Percentiles rank a stretch among this genome's conserved stretches.
phyloP scores from a whole-genome alignment of 129 eudicot species.

The Oenanthe sinensis region DNA sequence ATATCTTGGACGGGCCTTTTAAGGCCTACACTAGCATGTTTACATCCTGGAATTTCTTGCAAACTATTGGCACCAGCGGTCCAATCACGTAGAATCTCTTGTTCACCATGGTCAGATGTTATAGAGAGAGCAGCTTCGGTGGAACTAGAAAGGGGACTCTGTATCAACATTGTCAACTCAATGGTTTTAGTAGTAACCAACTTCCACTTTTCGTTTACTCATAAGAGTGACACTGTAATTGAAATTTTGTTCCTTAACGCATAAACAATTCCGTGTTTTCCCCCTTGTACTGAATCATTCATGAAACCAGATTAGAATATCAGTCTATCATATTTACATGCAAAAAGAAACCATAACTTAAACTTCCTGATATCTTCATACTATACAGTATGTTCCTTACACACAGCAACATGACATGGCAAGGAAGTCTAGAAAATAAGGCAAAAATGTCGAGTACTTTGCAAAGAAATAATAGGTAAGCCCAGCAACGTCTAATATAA shows the following conservation, averaged over 20 bases:
- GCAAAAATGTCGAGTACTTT: not conserved
- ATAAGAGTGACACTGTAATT: not conserved
- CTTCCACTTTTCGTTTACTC: not conserved
- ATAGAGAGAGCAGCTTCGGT: conserved; percentile 24
- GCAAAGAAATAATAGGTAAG: not conserved
- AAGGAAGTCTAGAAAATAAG: not conserved
- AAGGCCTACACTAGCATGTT: not conserved
- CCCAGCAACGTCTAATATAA: too few relatives aligned
- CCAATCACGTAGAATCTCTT: conserved; percentile 25
- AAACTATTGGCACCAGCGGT: not conserved
- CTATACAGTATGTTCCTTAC: not conserved
- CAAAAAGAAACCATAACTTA: not conserved
- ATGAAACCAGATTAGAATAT: conserved; percentile 6
- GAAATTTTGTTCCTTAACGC: not conserved
- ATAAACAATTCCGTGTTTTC: not conserved
- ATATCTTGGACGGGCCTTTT: conserved; percentile 11
- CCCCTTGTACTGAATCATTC: not conserved
- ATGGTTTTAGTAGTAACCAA: not conserved
- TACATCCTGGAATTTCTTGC: conserved; percentile 13
- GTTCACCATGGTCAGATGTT: conserved; percentile 21
- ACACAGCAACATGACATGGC: not conserved
- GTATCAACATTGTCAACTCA: conserved; percentile 34
- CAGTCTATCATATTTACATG: not conserved
- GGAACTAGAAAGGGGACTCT: conserved; percentile 30
- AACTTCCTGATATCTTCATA: not conserved